Percentiles rank a stretch among this genome's conserved stretches.
Evolutionary conservation across 208 protist species (phyloP).

Genomic region (Naegleria fowleri): DNA sequence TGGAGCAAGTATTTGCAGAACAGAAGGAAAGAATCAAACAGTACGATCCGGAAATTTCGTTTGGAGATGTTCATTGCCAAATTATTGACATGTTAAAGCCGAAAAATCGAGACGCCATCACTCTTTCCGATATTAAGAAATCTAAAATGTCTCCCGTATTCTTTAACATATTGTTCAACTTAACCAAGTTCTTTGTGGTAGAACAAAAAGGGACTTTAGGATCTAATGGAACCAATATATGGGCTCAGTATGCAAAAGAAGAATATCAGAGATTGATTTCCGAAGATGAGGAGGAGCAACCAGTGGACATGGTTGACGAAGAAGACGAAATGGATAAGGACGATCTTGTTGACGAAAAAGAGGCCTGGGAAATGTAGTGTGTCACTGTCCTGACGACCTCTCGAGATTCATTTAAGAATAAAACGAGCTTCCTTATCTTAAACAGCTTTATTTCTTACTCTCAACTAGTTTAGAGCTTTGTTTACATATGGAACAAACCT

Average conservation of each 20-base stretch:
- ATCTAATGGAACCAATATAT: not conserved
- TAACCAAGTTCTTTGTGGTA: conserved; percentile 81
- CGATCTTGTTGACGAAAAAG: not conserved
- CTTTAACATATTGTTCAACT: conserved; percentile 86
- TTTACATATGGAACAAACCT: not conserved
- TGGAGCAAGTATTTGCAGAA: conserved; percentile 81
- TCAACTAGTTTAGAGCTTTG: no score
- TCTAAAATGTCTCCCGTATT: conserved; percentile 68
- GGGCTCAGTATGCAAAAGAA: conserved; percentile 1
- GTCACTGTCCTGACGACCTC: no score
- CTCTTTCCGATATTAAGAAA: conserved; percentile 69
- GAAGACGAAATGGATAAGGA: not conserved
- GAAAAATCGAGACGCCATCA: conserved; percentile 51
- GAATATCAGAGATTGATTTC: not conserved
- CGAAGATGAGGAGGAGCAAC: not conserved
- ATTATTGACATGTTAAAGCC: conserved; percentile 41
- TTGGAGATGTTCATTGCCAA: conserved; percentile 83
- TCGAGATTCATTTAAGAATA: no score
- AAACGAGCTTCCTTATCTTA: no score
- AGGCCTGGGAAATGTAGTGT: not conserved
- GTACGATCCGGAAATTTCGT: conserved; percentile 54
- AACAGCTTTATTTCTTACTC: no score
- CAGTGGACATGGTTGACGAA: not conserved
- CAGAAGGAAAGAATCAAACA: conserved; percentile 66
- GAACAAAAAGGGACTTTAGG: conserved; percentile 36